Conservation (phyloP, 176 grass and related monocot species). For the Alopecurus myosuroides region DNA sequence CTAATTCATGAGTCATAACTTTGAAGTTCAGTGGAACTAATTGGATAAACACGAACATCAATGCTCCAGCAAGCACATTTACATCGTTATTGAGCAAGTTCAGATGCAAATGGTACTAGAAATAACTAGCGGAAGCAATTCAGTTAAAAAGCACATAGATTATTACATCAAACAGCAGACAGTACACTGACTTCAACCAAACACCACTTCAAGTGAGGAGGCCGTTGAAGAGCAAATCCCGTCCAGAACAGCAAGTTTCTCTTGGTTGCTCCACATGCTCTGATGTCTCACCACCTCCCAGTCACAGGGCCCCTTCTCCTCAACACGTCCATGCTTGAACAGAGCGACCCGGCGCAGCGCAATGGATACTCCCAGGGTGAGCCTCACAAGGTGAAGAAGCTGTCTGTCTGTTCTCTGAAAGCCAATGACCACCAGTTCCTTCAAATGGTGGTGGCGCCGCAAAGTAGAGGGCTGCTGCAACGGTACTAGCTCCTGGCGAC, state of each 20-base stretch:
- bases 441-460: background rate
- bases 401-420: background rate
- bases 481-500: background rate
- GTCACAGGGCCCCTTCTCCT: background rate
- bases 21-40: background rate
- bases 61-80: background rate
- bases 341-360: background rate
- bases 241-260: background rate
- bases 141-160: background rate
- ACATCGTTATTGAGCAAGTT: background rate
- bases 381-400: background rate
- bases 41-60: background rate
- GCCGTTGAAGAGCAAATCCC: background rate
- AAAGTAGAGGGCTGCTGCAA: background rate
- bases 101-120: background rate
- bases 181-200: background rate
- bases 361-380: background rate
- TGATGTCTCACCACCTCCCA: background rate
- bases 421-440: background rate
- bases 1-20: background rate
- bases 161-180: background rate
- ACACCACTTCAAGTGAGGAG: background rate
- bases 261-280: background rate
- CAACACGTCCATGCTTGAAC: background rate
- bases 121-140: background rate